phyloP scores from a whole-genome alignment of 2,329 filamentous ascomycete species.

The Xylaria sp. region DNA sequence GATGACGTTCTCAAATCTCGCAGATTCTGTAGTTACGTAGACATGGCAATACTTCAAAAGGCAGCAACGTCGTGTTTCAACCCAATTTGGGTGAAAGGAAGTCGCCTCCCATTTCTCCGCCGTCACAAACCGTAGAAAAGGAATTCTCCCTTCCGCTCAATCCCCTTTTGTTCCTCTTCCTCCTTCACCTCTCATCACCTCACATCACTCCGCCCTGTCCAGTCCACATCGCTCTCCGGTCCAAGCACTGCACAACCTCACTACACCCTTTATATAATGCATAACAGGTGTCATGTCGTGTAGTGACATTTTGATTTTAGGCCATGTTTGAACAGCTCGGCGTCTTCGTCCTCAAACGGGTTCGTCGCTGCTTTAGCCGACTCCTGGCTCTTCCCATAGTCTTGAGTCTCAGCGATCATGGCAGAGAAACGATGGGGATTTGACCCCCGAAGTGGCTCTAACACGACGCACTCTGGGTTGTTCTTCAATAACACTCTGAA shows the following conservation, averaged over 20 bases:
- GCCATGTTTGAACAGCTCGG: not conserved
- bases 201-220: not conserved
- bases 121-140: not conserved
- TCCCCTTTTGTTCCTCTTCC: not conserved
- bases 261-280: not conserved
- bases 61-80: not conserved
- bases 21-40: not conserved
- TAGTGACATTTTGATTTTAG: not conserved
- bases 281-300: not conserved
- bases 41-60: not conserved
- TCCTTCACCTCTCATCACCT: not conserved
- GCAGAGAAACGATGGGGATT: not conserved
- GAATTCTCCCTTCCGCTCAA: not conserved
- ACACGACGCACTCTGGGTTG: not conserved
- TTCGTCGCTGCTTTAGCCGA: not conserved
- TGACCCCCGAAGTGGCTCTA: not conserved
- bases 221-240: not conserved
- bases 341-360: not conserved
- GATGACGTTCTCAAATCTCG: no score
- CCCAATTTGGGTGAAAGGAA: not conserved
- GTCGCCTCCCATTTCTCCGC: not conserved
- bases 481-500: not conserved
- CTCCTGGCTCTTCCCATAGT: not conserved
- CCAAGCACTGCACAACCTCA: not conserved
- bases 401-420: constrained; percentile 1